A percentile compares a stretch with the other conserved stretches of the same genome.
phyloP scores from a whole-genome alignment of 2,329 filamentous ascomycete species.

The Ceratocystis harringtonii region DNA sequence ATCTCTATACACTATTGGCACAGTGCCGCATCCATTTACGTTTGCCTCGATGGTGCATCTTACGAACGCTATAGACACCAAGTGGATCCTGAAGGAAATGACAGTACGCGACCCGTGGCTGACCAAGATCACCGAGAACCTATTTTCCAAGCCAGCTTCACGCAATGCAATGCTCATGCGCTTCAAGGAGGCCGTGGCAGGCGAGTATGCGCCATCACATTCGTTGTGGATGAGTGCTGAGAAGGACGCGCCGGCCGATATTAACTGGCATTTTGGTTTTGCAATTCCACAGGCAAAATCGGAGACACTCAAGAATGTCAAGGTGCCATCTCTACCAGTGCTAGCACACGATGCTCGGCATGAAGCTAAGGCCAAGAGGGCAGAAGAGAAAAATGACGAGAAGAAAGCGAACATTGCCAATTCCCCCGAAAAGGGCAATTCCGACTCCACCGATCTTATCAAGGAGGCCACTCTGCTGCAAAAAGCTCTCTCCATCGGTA shows the following conservation, averaged over 20 bases:
- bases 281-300: conserved; percentile 42
- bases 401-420: background rate
- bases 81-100: conserved; percentile 47
- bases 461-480: conserved; percentile 39
- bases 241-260: conserved; percentile 45
- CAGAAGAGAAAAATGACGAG: background rate
- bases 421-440: conserved; percentile 26
- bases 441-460: conserved; percentile 28
- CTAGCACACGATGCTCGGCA: conserved; percentile 24
- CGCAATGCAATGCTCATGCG: conserved; percentile 51
- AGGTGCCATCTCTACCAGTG: conserved; percentile 28
- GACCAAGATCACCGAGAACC: conserved; percentile 49
- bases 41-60: conserved; percentile 52
- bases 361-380: conserved; percentile 7
- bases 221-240: conserved; percentile 74
- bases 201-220: conserved; percentile 40
- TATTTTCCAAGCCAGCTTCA: conserved; percentile 35
- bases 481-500: conserved; percentile 35
- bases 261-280: conserved; percentile 88
- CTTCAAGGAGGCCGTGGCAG: conserved; percentile 71
- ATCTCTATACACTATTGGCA: conserved; percentile 64
- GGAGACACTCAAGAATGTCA: conserved; percentile 14
- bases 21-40: conserved; percentile 84
- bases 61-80: conserved; percentile 43
- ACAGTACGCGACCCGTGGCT: conserved; percentile 70